Base-by-base conservation (phyloP, 2,329 filamentous ascomycete genomes). In the Cladophialophora carrionii region DNA sequence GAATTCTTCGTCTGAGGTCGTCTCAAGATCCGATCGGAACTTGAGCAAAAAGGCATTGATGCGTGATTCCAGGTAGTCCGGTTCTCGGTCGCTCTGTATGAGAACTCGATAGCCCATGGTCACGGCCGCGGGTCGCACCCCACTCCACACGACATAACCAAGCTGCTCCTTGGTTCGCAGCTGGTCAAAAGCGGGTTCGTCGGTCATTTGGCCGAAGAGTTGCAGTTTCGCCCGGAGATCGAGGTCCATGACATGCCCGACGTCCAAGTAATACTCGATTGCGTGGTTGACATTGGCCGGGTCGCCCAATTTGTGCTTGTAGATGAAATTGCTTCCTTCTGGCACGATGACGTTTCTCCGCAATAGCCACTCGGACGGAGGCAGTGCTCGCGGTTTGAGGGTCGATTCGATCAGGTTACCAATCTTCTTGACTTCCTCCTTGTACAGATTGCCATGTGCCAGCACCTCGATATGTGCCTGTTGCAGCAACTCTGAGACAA, bases 151-250 rank as follows among this genome's bases (percentile, higher is more conserved):
- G 60, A 99, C 91, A 72, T 99, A 99, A 12, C 95, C 95, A 6
- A 99, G 88, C 78, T 99, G 71, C 77, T 99, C 94, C 78, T 98
- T 97, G 51, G 95, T 98, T 57, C 95, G 87, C 7, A 99, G 84
- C 76, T 96, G 92, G 77, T 99, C 92, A 74, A 98, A 99, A 8
- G 90, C 90, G 3, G 93, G 93, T 79, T 99, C 95, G 63, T 96
- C 90, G 0, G 92, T 88, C 79, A 99, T 90, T 77, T 98, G 95
- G 29, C 91, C 90, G 49, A 97, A 84, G 5, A 99, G 83, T 49
- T 96, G 82, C 0, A 91, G 84, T 76, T 90, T 92, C 14, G 93
- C 90, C 20, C 92, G 87, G 12, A 90, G 77, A 5, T 78, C 74
- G n/a, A 88, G 84, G 73, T 96, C 88, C 2, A 86, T 83, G 69